These are phyloP conservation scores for Seiridium unicorne DNA, from an alignment of 2,329 filamentous ascomycete species.

Conservation along the genomic window DNA sequence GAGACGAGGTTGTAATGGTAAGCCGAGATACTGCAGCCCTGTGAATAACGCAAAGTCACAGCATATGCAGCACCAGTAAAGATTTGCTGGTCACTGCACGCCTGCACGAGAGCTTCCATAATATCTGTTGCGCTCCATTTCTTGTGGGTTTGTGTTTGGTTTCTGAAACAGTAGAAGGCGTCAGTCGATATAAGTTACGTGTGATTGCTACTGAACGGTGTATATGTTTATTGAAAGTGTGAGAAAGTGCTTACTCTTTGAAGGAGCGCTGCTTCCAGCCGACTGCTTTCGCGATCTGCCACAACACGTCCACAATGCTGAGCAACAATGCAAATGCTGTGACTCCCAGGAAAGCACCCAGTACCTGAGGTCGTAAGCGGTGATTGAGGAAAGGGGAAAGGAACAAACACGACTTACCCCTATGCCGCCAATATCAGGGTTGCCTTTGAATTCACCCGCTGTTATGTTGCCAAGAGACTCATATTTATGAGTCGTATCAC, in stretches of 20 bases:
- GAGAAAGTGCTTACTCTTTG: not conserved
- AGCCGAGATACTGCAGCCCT: slow-evolving; percentile 30
- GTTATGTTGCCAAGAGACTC: not conserved
- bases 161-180: not conserved
- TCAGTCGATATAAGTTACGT: too few species aligned
- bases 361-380: slow-evolving; percentile 14
- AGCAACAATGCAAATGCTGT: slow-evolving; percentile 18
- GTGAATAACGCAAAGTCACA: slow-evolving; percentile 30
- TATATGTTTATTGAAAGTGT: too few species aligned
- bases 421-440: slow-evolving; percentile 23
- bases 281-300: slow-evolving; percentile 12
- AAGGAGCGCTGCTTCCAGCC: slow-evolving; percentile 6
- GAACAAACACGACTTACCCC: slow-evolving; percentile 14
- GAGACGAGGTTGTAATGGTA: slow-evolving; percentile 36
- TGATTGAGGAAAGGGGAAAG: not conserved
- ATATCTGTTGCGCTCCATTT: slow-evolving; percentile 24
- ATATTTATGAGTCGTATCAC: not conserved
- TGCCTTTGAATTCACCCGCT: slow-evolving; percentile 12
- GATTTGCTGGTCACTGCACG: slow-evolving; percentile 34
- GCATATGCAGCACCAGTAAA: slow-evolving; percentile 36
- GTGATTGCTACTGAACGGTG: too few species aligned
- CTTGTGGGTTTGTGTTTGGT: not conserved
- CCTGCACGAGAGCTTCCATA: slow-evolving; percentile 27
- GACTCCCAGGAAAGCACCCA: slow-evolving; percentile 21
- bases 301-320: slow-evolving; percentile 13